These are phyloP conservation scores for Phytophthora chlamydospora DNA, from an alignment of 352 stramenopile species.

Conservation along the genomic window DNA sequence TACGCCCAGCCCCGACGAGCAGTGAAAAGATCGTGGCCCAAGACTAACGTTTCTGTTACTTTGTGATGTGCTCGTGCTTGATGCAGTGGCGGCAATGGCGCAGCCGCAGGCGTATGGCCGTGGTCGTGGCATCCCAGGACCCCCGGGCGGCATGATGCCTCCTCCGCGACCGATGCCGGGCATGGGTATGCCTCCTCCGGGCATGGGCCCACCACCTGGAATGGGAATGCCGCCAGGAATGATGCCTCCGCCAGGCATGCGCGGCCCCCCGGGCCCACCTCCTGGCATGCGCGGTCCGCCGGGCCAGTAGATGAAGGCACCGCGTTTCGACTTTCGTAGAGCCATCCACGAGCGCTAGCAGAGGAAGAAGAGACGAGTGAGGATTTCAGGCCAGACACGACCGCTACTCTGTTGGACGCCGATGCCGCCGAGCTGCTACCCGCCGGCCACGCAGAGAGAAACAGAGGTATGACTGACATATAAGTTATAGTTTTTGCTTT, in stretches of 20 bases:
- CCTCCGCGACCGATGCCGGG: conserved; percentile 65
- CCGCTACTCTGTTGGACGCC: neutral
- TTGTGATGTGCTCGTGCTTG: conserved; percentile 10
- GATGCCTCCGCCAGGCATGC: conserved; percentile 78
- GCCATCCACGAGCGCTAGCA: conserved; percentile 12
- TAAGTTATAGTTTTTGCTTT: conserved; percentile 53
- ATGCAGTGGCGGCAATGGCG: conserved; percentile 76
- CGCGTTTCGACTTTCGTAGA: conserved; percentile 17
- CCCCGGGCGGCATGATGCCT: conserved; percentile 66
- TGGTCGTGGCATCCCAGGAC: conserved; percentile 72
- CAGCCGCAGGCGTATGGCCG: conserved; percentile 83
- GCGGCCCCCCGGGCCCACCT: conserved; percentile 56
- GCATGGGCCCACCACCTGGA: conserved; percentile 76
- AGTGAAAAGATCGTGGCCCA: neutral
- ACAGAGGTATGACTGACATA: conserved; percentile 43
- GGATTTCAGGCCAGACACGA: conserved; percentile 6
- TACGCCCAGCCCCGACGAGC: neutral
- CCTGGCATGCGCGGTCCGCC: conserved; percentile 74
- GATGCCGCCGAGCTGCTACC: neutral
- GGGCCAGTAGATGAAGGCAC: conserved; percentile 61
- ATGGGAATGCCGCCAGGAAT: conserved; percentile 87
- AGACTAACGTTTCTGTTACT: conserved; percentile 20
- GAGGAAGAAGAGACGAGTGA: conserved; percentile 10
- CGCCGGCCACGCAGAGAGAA: conserved; percentile 28
- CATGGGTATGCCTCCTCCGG: conserved; percentile 64